Conservation (phyloP, 2,329 filamentous ascomycete species). For the Fusarium lateritium region DNA sequence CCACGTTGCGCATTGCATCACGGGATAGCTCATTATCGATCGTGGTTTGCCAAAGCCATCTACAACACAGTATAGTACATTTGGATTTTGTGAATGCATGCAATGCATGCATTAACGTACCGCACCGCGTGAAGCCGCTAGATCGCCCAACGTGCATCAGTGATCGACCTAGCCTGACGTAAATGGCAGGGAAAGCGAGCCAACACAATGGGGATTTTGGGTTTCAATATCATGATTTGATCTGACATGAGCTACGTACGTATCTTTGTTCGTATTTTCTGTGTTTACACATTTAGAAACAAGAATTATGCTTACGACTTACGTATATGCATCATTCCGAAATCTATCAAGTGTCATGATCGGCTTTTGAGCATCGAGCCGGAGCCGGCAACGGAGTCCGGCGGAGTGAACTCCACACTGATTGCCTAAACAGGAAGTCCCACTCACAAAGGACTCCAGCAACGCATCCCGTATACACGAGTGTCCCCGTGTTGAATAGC, state of each 20-base stretch:
- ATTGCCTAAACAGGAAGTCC: slow-evolving; percentile 40
- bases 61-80: not conserved
- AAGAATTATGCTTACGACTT: not conserved
- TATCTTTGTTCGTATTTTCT: not conserved
- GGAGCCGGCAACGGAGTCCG: slow-evolving; percentile 26
- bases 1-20: slow-evolving; percentile 43
- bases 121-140: slow-evolving; percentile 34
- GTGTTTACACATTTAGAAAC: not conserved
- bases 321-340: slow-evolving; percentile 5
- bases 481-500: not conserved
- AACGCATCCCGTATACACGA: slow-evolving; percentile 11
- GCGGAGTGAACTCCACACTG: slow-evolving; percentile 22
- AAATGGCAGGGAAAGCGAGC: slow-evolving; percentile 16
- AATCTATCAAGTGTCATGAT: not conserved
- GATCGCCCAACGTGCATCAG: slow-evolving; percentile 36
- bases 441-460: not conserved
- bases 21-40: slow-evolving; percentile 11
- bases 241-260: not conserved
- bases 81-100: slow-evolving; percentile 5
- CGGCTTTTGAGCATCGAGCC: slow-evolving; percentile 11
- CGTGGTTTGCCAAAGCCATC: slow-evolving; percentile 6
- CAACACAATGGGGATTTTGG: slow-evolving; percentile 1
- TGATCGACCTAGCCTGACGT: slow-evolving; percentile 35
- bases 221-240: not conserved
- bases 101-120: slow-evolving; percentile 1